Evolutionary conservation across 1,139 yeast species (phyloP).

Genomic region (Zygoascus sp.): DNA sequence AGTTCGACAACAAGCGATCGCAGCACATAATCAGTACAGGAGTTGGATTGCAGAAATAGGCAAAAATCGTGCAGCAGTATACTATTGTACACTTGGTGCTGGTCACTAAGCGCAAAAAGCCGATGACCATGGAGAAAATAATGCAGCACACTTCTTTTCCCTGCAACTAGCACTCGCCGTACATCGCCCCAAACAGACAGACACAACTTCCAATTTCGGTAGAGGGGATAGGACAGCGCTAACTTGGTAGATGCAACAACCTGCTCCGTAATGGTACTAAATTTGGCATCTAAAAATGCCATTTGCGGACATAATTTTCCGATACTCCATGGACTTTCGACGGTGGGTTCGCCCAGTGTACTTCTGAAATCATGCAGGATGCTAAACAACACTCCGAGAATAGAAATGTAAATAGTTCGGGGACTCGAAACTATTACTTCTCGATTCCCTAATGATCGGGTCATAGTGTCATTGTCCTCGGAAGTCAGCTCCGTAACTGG

Average conservation of each 20-base stretch:
- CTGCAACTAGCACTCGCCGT: conserved; percentile 55
- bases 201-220: conserved; percentile 61
- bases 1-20: conserved; percentile 67
- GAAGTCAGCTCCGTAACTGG: conserved; percentile 29
- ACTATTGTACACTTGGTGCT: conserved; percentile 82
- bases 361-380: conserved; percentile 72
- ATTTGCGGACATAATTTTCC: conserved; percentile 82
- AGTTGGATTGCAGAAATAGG: conserved; percentile 63
- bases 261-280: conserved; percentile 48
- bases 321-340: conserved; percentile 91
- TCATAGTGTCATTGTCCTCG: conserved; percentile 45
- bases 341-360: conserved; percentile 70
- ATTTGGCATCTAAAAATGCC: conserved; percentile 57
- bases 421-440: conserved; percentile 48
- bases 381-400: conserved; percentile 65
- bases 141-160: conserved; percentile 61
- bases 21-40: conserved; percentile 46
- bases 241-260: conserved; percentile 63
- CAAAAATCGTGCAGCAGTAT: conserved; percentile 77
- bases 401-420: conserved; percentile 45
- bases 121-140: conserved; percentile 59
- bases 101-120: conserved; percentile 76
- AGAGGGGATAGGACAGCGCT: conserved; percentile 73
- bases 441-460: conserved; percentile 59
- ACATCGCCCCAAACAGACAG: conserved; percentile 72